Percentiles rank a stretch among this genome's conserved stretches.
These are phyloP conservation scores for Eragrostis curvula DNA, from an alignment of 176 grass and related monocot species.

Conservation along the genomic window DNA sequence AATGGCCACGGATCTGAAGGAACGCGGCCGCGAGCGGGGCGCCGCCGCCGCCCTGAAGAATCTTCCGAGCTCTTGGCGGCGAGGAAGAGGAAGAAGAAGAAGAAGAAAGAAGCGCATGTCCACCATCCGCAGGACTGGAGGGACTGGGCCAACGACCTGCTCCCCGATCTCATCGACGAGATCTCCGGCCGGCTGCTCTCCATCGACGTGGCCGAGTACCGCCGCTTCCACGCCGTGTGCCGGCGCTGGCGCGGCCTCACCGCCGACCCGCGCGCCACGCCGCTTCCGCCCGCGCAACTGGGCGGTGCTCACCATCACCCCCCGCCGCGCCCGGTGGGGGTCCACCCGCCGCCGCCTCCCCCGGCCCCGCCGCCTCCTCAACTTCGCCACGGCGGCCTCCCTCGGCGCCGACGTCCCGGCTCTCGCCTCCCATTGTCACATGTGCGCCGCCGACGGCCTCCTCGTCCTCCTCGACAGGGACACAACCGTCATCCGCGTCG, in stretches of 20 bases:
- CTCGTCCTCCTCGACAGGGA: background rate
- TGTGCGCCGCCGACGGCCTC: too few species aligned
- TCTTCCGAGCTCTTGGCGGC: background rate
- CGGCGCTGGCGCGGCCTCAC: background rate
- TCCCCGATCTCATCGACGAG: background rate
- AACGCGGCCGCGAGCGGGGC: background rate
- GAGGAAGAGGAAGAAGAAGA: too few species aligned
- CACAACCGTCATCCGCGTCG: background rate
- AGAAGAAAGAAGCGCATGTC: too few species aligned
- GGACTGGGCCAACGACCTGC: too few species aligned
- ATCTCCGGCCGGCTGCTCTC: too few species aligned
- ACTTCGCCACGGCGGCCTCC: background rate
- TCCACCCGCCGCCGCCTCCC: too few species aligned
- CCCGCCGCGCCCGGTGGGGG: too few species aligned
- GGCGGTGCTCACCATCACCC: background rate
- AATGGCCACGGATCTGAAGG: background rate
- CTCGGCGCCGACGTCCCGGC: background rate
- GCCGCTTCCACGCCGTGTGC: too few species aligned
- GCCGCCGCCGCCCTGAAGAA: background rate
- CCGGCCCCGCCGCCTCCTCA: background rate
- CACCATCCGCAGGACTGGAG: too few species aligned
- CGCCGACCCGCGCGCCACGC: background rate
- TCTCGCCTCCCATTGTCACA: background rate
- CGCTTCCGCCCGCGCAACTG: conserved; percentile 28
- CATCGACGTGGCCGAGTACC: too few species aligned